Percentiles rank a stretch among this genome's conserved stretches.
phyloP scores from a whole-genome alignment of 805 yeast species.

The Teunomyces atbi region DNA sequence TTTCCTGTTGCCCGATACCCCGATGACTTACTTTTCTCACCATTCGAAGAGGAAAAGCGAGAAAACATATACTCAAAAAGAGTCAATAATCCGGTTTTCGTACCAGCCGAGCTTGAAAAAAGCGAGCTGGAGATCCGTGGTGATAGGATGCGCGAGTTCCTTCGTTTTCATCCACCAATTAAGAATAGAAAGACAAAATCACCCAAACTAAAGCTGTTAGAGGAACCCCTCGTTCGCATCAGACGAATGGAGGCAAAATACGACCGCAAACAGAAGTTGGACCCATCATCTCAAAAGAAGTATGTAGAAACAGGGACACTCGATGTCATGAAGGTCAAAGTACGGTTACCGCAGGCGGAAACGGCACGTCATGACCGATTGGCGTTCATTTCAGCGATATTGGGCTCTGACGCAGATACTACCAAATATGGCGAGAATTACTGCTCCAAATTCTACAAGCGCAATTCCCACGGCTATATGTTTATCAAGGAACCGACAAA shows the following conservation, averaged over 20 bases:
- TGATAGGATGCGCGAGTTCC: background rate
- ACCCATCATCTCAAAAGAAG: background rate
- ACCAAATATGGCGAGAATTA: slow-evolving; percentile 15
- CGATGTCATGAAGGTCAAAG: background rate
- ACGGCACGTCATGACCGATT: background rate
- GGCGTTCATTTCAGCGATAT: background rate
- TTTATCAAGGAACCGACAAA: slow-evolving; percentile 31
- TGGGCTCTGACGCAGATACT: background rate
- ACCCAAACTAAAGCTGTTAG: background rate
- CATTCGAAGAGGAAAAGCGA: background rate
- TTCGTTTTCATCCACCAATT: background rate
- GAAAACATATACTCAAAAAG: slow-evolving; percentile 14
- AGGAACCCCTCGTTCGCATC: background rate
- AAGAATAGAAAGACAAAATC: background rate
- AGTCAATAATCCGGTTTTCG: slow-evolving; percentile 17
- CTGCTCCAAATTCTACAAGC: slow-evolving; percentile 34
- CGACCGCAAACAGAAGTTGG: background rate
- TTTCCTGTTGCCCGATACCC: background rate
- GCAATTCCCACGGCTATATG: slow-evolving; percentile 34
- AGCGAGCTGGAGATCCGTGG: background rate
- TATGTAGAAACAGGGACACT: background rate
- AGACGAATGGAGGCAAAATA: background rate
- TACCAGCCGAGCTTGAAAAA: slow-evolving; percentile 9
- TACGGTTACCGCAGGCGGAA: background rate
- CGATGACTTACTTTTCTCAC: background rate